Conservation (phyloP, 495 filamentous ascomycete genomes). For the Acidomyces sp. region DNA sequence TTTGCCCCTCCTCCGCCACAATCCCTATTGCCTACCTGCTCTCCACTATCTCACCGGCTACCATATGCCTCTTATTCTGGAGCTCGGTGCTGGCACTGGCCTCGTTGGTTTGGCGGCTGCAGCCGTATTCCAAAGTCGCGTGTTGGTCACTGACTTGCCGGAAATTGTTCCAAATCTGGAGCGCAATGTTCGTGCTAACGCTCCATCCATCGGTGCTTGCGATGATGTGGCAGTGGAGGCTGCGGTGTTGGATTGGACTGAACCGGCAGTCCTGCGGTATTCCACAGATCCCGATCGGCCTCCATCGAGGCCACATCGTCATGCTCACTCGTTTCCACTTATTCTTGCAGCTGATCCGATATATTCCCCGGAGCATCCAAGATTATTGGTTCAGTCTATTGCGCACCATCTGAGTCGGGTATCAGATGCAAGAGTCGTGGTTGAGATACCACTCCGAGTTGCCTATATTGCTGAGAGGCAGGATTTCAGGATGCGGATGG, state of each 20-base stretch:
- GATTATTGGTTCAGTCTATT: constrained; percentile 47
- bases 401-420: constrained; percentile 38
- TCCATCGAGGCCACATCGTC: constrained; percentile 6
- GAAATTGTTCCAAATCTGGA: constrained; percentile 56
- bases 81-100: constrained; percentile 54
- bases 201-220: constrained; percentile 35
- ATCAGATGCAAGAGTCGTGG: constrained; percentile 39
- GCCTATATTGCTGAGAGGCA: constrained; percentile 40
- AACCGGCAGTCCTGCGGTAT: constrained; percentile 18
- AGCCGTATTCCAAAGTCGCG: constrained; percentile 27
- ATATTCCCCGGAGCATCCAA: constrained; percentile 55
- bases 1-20: constrained; percentile 38
- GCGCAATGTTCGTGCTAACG: constrained; percentile 47
- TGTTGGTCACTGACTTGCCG: constrained; percentile 54
- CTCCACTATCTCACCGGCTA: background rate
- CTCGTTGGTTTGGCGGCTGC: constrained; percentile 43
- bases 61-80: constrained; percentile 33
- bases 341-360: constrained; percentile 61
- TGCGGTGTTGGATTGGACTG: constrained; percentile 56
- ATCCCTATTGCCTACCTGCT: background rate
- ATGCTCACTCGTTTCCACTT: constrained; percentile 38
- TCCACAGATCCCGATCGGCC: background rate
- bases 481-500: constrained; percentile 45
- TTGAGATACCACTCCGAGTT: constrained; percentile 53
- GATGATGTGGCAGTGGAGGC: constrained; percentile 35